phyloP scores from a whole-genome alignment of 179 eudicot species.

The Beta macrorhiza region DNA sequence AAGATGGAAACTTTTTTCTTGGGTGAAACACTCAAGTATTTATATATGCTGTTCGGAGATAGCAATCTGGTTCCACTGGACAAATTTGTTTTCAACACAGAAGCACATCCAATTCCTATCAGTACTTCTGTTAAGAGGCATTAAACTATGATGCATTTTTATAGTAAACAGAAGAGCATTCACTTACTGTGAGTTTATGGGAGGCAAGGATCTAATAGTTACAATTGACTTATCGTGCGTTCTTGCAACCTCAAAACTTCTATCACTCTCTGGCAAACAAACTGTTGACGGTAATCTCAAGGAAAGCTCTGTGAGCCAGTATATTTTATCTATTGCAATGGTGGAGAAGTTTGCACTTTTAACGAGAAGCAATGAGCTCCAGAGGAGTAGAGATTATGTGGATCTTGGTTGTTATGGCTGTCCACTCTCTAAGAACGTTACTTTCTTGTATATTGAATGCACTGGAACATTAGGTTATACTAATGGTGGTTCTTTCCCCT shows the following conservation, averaged over 20 bases:
- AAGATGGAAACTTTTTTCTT: slow-evolving; percentile 98
- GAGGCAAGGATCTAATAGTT: background rate
- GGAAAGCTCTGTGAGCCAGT: background rate
- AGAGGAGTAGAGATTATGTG: background rate
- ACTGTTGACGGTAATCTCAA: background rate
- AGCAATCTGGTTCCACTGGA: slow-evolving; percentile 56
- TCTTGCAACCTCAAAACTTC: background rate
- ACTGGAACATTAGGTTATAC: slow-evolving; percentile 6
- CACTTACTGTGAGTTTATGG: background rate
- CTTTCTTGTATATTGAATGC: background rate
- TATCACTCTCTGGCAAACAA: background rate
- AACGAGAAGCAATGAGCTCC: background rate
- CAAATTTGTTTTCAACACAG: slow-evolving; percentile 83
- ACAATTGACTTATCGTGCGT: background rate
- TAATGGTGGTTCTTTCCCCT: background rate
- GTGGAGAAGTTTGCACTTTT: background rate
- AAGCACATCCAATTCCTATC: slow-evolving; percentile 90
- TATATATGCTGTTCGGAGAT: slow-evolving; percentile 71
- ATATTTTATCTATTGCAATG: background rate
- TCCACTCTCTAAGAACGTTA: background rate
- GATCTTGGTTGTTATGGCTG: background rate
- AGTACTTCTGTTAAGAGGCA: slow-evolving; percentile 29
- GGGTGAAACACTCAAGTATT: slow-evolving; percentile 90
- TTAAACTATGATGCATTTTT: slow-evolving; percentile 21
- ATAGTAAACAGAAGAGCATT: background rate